Evolutionary conservation across 352 stramenopile genomes (phyloP).

Genomic region (Globisporangium spinosum): DNA sequence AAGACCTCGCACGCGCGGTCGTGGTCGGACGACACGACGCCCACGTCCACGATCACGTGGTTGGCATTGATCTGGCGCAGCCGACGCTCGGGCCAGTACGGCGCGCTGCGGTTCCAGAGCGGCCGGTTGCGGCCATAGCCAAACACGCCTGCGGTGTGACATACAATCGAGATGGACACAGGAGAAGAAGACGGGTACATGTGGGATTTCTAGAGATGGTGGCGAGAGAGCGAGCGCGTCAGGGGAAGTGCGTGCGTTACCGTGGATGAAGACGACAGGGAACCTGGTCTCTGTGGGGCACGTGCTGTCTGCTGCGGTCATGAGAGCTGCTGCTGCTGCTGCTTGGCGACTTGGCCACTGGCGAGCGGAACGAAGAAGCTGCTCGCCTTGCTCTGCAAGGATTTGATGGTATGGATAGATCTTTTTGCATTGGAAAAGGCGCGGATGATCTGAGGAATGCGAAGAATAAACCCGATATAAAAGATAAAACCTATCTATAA

Average conservation of each 20-base stretch:
- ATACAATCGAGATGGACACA: background rate
- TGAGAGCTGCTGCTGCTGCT: background rate
- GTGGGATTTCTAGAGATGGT: background rate
- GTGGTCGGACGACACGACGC: conserved; percentile 58
- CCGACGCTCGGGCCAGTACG: conserved; percentile 56
- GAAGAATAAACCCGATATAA: no score
- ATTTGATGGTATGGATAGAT: background rate
- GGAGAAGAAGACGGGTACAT: background rate
- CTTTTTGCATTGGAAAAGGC: background rate
- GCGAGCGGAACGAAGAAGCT: background rate
- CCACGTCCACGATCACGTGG: conserved; percentile 58
- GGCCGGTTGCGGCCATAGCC: conserved; percentile 47
- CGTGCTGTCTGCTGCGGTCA: background rate
- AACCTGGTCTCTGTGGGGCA: conserved; percentile 30
- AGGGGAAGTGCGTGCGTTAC: conserved; percentile 15
- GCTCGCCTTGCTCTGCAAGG: background rate
- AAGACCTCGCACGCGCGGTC: conserved; percentile 67
- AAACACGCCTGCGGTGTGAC: conserved; percentile 35
- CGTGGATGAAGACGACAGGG: conserved; percentile 65
- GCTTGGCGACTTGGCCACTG: background rate
- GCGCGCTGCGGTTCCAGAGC: conserved; percentile 38
- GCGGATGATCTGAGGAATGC: background rate
- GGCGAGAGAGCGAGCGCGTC: background rate
- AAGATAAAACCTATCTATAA: no score
- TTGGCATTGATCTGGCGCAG: conserved; percentile 49